These are phyloP conservation scores for Sinapis alba DNA, from an alignment of 441 rosid species.

Conservation along the genomic window DNA sequence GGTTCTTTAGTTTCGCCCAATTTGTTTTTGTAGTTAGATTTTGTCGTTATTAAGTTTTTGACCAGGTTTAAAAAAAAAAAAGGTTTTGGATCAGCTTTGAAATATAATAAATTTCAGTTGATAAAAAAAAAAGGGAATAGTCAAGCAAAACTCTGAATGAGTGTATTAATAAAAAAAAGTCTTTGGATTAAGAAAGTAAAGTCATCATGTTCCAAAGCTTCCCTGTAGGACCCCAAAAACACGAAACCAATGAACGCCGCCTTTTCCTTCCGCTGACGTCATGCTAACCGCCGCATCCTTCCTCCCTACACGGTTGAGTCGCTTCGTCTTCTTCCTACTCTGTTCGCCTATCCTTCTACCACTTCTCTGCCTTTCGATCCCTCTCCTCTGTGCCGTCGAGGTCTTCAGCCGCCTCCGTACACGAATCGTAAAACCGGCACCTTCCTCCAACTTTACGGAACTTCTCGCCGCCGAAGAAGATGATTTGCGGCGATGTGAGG, in stretches of 20 bases:
- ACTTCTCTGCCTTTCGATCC: slow-evolving; percentile 53
- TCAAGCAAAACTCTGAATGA: not conserved
- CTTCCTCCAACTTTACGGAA: slow-evolving; percentile 8
- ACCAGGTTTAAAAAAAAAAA: not conserved
- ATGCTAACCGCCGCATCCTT: slow-evolving; percentile 52
- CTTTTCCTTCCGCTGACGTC: slow-evolving; percentile 30
- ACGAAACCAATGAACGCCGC: slow-evolving; percentile 13
- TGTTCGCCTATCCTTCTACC: slow-evolving; percentile 70
- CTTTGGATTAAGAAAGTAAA: not conserved
- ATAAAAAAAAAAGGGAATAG: not conserved
- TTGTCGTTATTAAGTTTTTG: too few species aligned
- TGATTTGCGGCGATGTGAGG: slow-evolving; percentile 49
- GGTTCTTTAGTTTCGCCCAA: too few species aligned
- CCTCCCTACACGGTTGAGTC: slow-evolving; percentile 56
- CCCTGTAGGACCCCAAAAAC: slow-evolving; percentile 22
- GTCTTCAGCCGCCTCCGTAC: slow-evolving; percentile 45
- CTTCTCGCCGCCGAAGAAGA: slow-evolving; percentile 30
- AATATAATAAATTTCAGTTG: too few species aligned
- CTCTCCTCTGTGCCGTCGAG: slow-evolving; percentile 55
- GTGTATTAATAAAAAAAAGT: not conserved
- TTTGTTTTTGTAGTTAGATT: too few species aligned
- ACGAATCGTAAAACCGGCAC: not conserved
- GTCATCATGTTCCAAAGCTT: slow-evolving; percentile 25
- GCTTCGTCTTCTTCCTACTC: slow-evolving; percentile 50
- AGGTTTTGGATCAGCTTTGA: too few species aligned